A percentile compares a stretch with the other conserved stretches of the same genome.
Conservation (phyloP, 2,329 filamentous ascomycete species). For the Arthrobotrys iridis region DNA sequence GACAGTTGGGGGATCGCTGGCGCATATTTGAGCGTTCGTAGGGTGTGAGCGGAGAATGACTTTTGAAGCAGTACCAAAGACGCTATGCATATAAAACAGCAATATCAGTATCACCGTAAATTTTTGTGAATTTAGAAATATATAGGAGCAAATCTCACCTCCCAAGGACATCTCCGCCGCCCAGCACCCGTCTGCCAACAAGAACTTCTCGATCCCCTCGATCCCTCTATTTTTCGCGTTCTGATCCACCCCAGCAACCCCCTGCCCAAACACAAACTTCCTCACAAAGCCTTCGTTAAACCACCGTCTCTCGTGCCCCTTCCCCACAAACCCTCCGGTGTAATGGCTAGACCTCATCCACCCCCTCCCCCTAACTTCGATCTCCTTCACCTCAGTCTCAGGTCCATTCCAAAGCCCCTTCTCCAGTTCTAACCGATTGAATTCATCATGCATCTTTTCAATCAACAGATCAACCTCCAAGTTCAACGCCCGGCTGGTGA, state of each 20-base stretch:
- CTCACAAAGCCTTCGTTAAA: slow-evolving; percentile 42
- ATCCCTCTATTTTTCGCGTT: slow-evolving; percentile 35
- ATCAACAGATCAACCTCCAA: slow-evolving; percentile 51
- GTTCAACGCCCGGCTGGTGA: slow-evolving; percentile 35
- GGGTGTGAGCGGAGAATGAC: slow-evolving; percentile 52
- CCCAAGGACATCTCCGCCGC: slow-evolving; percentile 50
- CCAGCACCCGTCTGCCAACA: slow-evolving; percentile 51
- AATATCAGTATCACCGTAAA: no score
- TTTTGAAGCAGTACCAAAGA: slow-evolving; percentile 48
- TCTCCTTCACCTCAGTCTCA: slow-evolving; percentile 49
- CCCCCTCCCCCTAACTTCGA: slow-evolving; percentile 43
- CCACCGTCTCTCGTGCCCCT: slow-evolving; percentile 49
- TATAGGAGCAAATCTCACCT: slow-evolving; percentile 47
- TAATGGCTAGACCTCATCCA: slow-evolving; percentile 50
- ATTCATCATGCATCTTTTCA: slow-evolving; percentile 52
- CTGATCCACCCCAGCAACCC: slow-evolving; percentile 28
- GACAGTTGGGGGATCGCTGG: slow-evolving; percentile 52
- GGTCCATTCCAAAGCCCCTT: slow-evolving; percentile 40
- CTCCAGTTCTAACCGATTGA: slow-evolving; percentile 39
- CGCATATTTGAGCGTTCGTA: slow-evolving; percentile 46
- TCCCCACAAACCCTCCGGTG: slow-evolving; percentile 44
- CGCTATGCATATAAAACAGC: not conserved
- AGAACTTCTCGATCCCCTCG: slow-evolving; percentile 45
- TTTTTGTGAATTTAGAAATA: not conserved
- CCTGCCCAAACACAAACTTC: slow-evolving; percentile 50